These are phyloP conservation scores for Chlorella variabilis DNA, from an alignment of 163 green algal species.

Conservation along the genomic window DNA sequence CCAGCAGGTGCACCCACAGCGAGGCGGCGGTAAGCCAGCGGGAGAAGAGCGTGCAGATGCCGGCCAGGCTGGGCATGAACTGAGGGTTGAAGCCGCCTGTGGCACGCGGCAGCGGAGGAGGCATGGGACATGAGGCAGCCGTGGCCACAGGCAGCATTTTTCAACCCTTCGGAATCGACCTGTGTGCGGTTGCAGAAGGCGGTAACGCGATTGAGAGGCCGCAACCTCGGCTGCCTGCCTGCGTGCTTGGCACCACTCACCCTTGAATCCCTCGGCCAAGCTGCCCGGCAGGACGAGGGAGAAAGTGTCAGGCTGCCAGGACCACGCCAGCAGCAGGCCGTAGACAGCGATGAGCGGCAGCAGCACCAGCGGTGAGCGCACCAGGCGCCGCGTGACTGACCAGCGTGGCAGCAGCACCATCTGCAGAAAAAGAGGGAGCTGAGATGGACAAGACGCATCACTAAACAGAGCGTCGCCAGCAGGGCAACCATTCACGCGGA, in stretches of 20 bases:
- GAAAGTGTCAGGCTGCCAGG: conserved; percentile 82
- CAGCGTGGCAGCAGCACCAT: conserved; percentile 31
- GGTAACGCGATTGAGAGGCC: too few relatives aligned
- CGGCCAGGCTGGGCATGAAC: conserved; percentile 81
- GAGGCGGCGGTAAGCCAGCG: conserved; percentile 77
- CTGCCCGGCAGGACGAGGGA: conserved; percentile 81
- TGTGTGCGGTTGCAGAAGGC: too few relatives aligned
- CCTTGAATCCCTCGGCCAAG: conserved; percentile 70
- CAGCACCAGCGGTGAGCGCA: conserved; percentile 45
- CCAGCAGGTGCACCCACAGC: conserved; percentile 85
- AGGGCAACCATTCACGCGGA: too few relatives aligned
- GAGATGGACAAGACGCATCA: too few relatives aligned
- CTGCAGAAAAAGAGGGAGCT: too few relatives aligned
- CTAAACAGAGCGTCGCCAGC: too few relatives aligned
- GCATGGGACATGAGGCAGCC: not conserved
- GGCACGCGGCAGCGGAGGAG: not conserved
- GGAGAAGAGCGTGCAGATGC: conserved; percentile 77
- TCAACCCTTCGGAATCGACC: too few relatives aligned
- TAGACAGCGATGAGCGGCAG: conserved; percentile 70
- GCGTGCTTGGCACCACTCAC: too few relatives aligned
- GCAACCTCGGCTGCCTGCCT: too few relatives aligned
- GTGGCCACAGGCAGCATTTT: too few relatives aligned
- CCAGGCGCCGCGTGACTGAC: not conserved
- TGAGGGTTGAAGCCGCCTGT: conserved; percentile 79
- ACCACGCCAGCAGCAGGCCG: conserved; percentile 64